phyloP scores from a whole-genome alignment of 2,329 filamentous ascomycete species.

The Pseudogymnoascus sp. region DNA sequence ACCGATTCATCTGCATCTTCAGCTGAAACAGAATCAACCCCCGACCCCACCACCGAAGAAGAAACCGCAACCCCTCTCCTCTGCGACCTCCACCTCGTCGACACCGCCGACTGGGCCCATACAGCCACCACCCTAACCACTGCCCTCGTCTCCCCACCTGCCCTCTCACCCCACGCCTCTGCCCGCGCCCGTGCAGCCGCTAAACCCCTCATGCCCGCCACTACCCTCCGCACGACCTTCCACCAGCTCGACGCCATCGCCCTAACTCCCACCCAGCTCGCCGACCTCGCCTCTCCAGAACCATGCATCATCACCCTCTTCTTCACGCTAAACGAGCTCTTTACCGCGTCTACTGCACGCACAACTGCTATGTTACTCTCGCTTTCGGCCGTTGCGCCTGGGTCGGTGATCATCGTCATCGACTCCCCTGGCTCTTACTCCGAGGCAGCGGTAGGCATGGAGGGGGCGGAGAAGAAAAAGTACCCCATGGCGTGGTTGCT shows the following conservation, averaged over 20 bases:
- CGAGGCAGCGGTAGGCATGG: conserved; percentile 58
- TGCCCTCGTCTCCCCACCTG: conserved; percentile 46
- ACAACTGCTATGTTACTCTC: conserved; percentile 70
- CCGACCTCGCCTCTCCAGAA: conserved; percentile 20
- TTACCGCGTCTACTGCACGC: conserved; percentile 62
- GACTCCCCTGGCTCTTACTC: conserved; percentile 94
- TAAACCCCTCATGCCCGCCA: conserved; percentile 35
- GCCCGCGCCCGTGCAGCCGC: conserved; percentile 39
- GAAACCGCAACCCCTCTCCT: not conserved
- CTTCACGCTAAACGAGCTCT: conserved; percentile 95
- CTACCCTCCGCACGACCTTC: conserved; percentile 37
- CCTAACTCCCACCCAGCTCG: conserved; percentile 32
- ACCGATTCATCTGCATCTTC: conserved; percentile 10
- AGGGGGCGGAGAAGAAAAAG: conserved; percentile 41
- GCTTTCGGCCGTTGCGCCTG: conserved; percentile 52
- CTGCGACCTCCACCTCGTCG: conserved; percentile 59
- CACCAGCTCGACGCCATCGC: conserved; percentile 43
- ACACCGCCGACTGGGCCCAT: conserved; percentile 70
- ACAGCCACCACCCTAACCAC: conserved; percentile 53
- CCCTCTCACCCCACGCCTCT: conserved; percentile 47
- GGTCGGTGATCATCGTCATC: conserved; percentile 71
- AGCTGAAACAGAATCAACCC: not conserved
- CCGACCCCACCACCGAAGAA: not conserved
- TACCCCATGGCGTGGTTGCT: conserved; percentile 95
- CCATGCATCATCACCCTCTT: conserved; percentile 68